Evolutionary conservation across 495 filamentous ascomycete genomes (phyloP), one percentile per base, ranked within the genome.

Genomic region (Penicillium goetzii): DNA sequence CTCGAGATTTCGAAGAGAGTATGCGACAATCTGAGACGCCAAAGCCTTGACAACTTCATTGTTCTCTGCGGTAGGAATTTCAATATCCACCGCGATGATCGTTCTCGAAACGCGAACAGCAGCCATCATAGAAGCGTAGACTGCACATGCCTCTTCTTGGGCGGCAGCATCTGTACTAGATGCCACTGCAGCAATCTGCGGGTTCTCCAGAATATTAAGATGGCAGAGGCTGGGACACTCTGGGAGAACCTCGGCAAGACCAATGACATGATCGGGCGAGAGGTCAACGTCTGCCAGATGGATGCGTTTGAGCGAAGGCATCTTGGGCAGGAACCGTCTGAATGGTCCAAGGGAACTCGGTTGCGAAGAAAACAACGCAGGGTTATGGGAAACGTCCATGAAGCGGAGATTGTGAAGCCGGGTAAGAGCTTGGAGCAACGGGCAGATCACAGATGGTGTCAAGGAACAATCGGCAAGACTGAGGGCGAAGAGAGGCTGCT

Each of bases 1-100:
- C 73, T 97, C 92, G 76, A 99, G 88, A 67, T 99, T 99, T 32
- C 89, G 85, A 63, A 99, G 85, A 59, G 90, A 97, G 71, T 97
- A 97, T 3, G 93, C 93, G 10, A 97, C 88, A 43, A 98, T 91
- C 71, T 96, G 92, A 62, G 92, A 94, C 12, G 92, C 96, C 60
- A 99, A 80, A 9, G 92, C 94, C 75, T 92, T 96, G 64, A 99
- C 90, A 47, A 99, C 85, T 62, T 97, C 93, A 58, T 89, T 91
- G 28, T 88, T 90, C 63, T 90, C 87, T 30, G 85, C 78, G 30
- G 82, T 87, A 11, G 94, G 93, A 12, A 95, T 87, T 68, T 98
- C 92, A 64, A 97, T 91, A 71, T 99, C 95, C 57, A 99, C 84
- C 56, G 92, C 92, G 23, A 99, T 88, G 43, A 99, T 84, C 12